Conservation (phyloP, 2,329 filamentous ascomycete genomes). For the Magnaporthales sp. region DNA sequence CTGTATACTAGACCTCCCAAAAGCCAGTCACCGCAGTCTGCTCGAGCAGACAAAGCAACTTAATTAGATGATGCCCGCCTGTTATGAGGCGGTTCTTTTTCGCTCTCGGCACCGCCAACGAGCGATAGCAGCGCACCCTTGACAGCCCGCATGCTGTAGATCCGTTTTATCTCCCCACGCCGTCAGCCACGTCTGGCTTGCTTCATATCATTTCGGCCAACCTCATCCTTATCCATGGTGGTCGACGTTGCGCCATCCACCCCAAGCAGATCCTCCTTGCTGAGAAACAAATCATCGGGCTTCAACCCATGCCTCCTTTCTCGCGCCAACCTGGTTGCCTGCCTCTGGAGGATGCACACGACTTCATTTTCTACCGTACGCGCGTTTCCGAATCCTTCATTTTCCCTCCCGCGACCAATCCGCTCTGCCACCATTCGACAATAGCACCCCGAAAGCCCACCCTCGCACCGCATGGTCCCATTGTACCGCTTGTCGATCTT, state of each 20-base stretch:
- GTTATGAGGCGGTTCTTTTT: neutral
- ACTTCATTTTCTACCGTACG: conserved; percentile 57
- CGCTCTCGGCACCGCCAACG: neutral
- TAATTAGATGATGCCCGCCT: neutral
- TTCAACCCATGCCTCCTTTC: conserved; percentile 27
- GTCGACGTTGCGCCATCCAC: neutral
- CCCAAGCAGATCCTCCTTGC: conserved; percentile 62
- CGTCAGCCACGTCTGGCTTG: neutral
- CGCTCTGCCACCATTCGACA: conserved; percentile 53
- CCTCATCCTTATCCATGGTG: neutral
- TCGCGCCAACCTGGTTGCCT: conserved; percentile 43
- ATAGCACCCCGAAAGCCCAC: conserved; percentile 50
- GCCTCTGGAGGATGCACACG: conserved; percentile 43
- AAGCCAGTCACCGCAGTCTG: neutral
- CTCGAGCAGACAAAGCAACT: neutral
- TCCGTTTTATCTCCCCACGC: neutral
- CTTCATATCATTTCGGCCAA: neutral
- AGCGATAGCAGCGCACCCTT: neutral
- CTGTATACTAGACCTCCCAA: neutral
- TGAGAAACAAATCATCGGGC: conserved; percentile 51
- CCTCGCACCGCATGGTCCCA: conserved; percentile 49
- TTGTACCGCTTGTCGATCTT: conserved; percentile 46
- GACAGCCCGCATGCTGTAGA: neutral
- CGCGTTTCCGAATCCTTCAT: conserved; percentile 66
- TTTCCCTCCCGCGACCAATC: conserved; percentile 52